These are phyloP conservation scores for Scheffersomyces coipomensis DNA, from an alignment of 805 yeast genomes.

Conservation along the genomic window DNA sequence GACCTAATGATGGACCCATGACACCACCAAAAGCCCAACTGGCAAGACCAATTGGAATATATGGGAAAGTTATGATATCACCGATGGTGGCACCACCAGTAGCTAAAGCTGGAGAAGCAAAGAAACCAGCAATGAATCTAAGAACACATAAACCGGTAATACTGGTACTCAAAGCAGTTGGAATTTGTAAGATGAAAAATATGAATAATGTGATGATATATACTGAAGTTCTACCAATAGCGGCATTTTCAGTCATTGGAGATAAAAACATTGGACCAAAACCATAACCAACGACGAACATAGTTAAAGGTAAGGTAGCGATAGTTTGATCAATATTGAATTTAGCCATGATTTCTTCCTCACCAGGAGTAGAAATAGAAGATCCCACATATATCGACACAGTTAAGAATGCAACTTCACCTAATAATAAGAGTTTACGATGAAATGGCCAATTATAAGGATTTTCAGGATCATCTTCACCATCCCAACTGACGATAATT, in stretches of 20 bases:
- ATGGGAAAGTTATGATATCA: slow-evolving; percentile 43
- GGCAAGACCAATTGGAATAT: slow-evolving; percentile 45
- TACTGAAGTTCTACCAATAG: slow-evolving; percentile 50
- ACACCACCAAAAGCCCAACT: slow-evolving; percentile 54
- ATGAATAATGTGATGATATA: slow-evolving; percentile 46
- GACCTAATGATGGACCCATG: slow-evolving; percentile 54
- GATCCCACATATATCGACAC: slow-evolving; percentile 51
- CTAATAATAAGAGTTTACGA: slow-evolving; percentile 32
- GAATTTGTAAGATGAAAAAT: slow-evolving; percentile 52
- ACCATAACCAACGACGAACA: slow-evolving; percentile 59
- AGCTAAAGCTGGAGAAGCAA: slow-evolving; percentile 53
- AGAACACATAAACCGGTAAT: slow-evolving; percentile 49
- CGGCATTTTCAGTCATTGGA: slow-evolving; percentile 55
- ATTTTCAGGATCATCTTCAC: slow-evolving; percentile 45
- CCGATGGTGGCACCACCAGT: slow-evolving; percentile 58
- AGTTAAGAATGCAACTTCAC: slow-evolving; percentile 41
- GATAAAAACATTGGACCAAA: slow-evolving; percentile 57
- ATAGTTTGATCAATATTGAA: slow-evolving; percentile 42
- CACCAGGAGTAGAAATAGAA: slow-evolving; percentile 51
- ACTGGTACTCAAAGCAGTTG: slow-evolving; percentile 49
- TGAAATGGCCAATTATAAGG: slow-evolving; percentile 51
- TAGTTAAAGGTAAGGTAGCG: slow-evolving; percentile 42
- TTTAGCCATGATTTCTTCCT: slow-evolving; percentile 37
- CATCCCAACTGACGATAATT: slow-evolving; percentile 24
- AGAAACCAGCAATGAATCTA: slow-evolving; percentile 54